Evolutionary conservation across 495 filamentous ascomycete species (phyloP), one percentile per base, ranked within the genome.

Genomic region (Amorphotheca resinae): DNA sequence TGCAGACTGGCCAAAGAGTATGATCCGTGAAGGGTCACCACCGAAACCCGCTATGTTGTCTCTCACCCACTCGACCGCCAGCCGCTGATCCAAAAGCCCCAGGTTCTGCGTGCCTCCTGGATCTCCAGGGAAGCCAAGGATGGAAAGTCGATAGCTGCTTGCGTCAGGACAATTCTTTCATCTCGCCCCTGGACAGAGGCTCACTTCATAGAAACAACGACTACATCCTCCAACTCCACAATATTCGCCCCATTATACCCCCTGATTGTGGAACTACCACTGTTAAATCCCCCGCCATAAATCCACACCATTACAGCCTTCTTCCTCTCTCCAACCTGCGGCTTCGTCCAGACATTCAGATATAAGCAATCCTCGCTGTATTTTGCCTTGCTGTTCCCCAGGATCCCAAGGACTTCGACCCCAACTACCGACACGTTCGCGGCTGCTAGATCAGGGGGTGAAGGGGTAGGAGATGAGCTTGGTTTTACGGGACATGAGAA

Each of bases 141-240:
- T 63, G 44, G 58, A 62, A 32, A 69, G 21, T 17, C 72, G 71
- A 50, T 70, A 74, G 51, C 46, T 49, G 22, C 79, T 22, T 80
- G 68, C 77, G 17, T 42, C 23, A 33, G 18, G 60, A 81, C 76
- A 4, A 64, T 2, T 7, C n/a, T 21, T 38, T 14, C 31, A 33
- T 33, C 12, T 12, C 4, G 31, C 4, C 4, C 12, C 16, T 3
- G 31, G 4, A 9, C 3, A n/a, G n/a, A n/a, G 2, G 33, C 48
- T 16, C 26, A 55, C 52, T 80, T 80, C 56, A 80, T 65, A 1
- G 67, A 66, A 14, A 81, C 72, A 33, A 82, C 72, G 16, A 84
- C 63, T 21, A 79, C 64, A 20, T 64, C 61, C 32, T 76, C 57
- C 23, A 61, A 44, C 35, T 64, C 42, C 45, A 66, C 63, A 57